Evolutionary conservation across 2,329 filamentous ascomycete genomes (phyloP).

Genomic region (Fusarium sp.): DNA sequence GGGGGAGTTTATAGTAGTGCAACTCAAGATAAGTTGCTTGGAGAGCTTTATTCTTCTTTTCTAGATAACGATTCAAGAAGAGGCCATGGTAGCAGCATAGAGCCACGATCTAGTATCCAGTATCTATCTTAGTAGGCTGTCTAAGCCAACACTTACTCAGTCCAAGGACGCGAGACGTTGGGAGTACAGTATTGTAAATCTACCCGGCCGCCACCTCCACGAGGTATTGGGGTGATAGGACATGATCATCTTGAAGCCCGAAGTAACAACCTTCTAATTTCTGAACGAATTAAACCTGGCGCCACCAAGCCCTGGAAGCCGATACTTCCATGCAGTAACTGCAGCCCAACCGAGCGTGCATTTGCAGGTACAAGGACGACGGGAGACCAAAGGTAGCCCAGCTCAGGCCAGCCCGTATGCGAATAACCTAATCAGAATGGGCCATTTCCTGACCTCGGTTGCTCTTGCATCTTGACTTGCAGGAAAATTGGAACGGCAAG

Average conservation of each 20-base stretch:
- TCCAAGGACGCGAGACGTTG: constrained; percentile 9
- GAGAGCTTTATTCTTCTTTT: not conserved
- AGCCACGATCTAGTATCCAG: not conserved
- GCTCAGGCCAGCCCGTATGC: not conserved
- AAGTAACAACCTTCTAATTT: constrained; percentile 30
- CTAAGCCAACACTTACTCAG: not conserved
- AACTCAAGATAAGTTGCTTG: not conserved
- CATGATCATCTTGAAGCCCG: constrained; percentile 19
- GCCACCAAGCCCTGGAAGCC: constrained; percentile 23
- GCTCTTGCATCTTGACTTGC: constrained; percentile 13
- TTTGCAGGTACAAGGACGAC: constrained; percentile 18
- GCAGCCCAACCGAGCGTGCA: constrained; percentile 43
- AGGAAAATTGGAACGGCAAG: constrained; percentile 9
- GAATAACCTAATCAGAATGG: constrained; percentile 6
- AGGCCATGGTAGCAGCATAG: not conserved
- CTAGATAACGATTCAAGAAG: not conserved
- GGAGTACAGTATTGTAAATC: not conserved
- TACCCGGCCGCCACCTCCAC: constrained; percentile 25
- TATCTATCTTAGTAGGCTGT: not conserved
- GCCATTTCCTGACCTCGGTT: constrained; percentile 12
- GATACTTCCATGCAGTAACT: constrained; percentile 33
- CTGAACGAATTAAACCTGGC: constrained; percentile 29
- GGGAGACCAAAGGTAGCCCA: constrained; percentile 17
- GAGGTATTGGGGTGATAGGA: constrained; percentile 11
- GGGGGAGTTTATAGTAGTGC: not conserved